These are phyloP conservation scores for Peronosclerospora sorghi DNA, from an alignment of 352 stramenopile genomes.

Conservation along the genomic window DNA sequence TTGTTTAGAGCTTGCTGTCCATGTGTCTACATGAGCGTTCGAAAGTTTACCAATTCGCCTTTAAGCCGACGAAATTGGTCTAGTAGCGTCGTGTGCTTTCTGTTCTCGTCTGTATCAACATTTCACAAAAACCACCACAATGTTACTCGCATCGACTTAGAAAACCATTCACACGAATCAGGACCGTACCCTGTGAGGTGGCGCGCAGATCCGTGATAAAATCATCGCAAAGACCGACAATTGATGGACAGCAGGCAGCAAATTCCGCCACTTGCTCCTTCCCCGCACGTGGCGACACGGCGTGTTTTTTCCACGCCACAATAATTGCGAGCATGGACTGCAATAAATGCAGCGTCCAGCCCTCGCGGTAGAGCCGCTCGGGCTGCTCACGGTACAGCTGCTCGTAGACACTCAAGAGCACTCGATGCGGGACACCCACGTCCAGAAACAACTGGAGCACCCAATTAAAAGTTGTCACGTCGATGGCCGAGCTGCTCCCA, in stretches of 20 bases:
- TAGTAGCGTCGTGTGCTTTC: conserved; percentile 44
- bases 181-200: conserved; percentile 52
- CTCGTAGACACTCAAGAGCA: conserved; percentile 72
- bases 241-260: conserved; percentile 59
- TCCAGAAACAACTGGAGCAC: conserved; percentile 75
- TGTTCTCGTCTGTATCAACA: conserved; percentile 37
- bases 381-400: conserved; percentile 63
- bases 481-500: conserved; percentile 31
- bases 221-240: conserved; percentile 70
- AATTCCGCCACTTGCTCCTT: conserved; percentile 68
- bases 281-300: conserved; percentile 50
- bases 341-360: conserved; percentile 73
- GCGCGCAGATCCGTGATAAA: conserved; percentile 74
- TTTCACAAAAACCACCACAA: too few species aligned
- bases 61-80: conserved; percentile 70
- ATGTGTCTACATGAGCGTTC: conserved; percentile 47
- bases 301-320: conserved; percentile 73
- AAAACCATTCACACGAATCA: too few species aligned
- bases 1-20: too few species aligned
- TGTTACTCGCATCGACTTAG: too few species aligned
- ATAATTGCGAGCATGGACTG: conserved; percentile 66
- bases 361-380: conserved; percentile 61
- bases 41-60: conserved; percentile 59
- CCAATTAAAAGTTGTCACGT: conserved; percentile 70
- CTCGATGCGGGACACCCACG: conserved; percentile 60